A percentile compares a stretch with the other conserved stretches of the same genome.
Evolutionary conservation across 1,284 basidiomycete species (phyloP).

Genomic region (Sanghuangporus sanghuang): DNA sequence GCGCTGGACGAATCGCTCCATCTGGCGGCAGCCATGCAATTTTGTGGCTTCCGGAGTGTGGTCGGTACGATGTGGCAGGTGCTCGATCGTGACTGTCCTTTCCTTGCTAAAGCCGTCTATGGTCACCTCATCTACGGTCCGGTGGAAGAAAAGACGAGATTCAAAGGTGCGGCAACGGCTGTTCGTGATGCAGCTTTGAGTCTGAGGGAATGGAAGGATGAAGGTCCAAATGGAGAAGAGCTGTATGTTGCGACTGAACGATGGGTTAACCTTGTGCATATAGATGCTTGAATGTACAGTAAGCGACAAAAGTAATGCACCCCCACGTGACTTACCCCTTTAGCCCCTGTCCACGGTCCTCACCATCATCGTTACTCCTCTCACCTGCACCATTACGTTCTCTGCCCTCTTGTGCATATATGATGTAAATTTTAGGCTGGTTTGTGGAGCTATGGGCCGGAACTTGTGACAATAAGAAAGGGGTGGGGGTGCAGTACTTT

Average conservation of each 20-base stretch:
- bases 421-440: too few relatives aligned
- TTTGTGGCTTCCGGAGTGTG: conserved; percentile 31
- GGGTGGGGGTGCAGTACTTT: too few relatives aligned
- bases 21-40: conserved; percentile 31
- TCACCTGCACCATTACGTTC: too few relatives aligned
- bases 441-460: too few relatives aligned
- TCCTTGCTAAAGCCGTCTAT: neutral
- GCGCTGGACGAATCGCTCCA: conserved; percentile 30
- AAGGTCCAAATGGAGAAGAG: neutral
- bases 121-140: neutral
- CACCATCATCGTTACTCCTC: too few relatives aligned
- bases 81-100: conserved; percentile 22
- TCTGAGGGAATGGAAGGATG: neutral
- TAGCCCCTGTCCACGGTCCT: too few relatives aligned
- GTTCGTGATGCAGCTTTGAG: neutral
- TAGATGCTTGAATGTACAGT: neutral
- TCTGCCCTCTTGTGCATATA: too few relatives aligned
- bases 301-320: too few relatives aligned
- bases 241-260: neutral
- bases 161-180: neutral
- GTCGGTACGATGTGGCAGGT: conserved; percentile 38
- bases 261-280: neutral
- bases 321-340: too few relatives aligned
- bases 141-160: neutral
- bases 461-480: too few relatives aligned